Percentiles rank a stretch among this genome's conserved stretches.
These are phyloP conservation scores for Chaetomium cochliodes DNA, from an alignment of 495 filamentous ascomycete species.

Conservation along the genomic window DNA sequence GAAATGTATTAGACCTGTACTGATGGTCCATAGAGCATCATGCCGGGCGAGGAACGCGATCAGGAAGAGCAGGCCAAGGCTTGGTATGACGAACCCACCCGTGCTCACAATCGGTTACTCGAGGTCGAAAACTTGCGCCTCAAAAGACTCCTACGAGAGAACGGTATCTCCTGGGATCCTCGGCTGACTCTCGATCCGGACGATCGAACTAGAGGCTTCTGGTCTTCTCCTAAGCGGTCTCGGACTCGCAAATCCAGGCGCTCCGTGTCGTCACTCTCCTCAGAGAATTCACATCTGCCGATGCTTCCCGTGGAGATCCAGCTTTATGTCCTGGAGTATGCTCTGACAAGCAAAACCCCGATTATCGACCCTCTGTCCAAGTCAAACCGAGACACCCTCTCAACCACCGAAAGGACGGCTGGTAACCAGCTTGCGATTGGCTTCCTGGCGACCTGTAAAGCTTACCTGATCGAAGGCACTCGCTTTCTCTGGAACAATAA, in stretches of 20 bases:
- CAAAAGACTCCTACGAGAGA: slow-evolving; percentile 42
- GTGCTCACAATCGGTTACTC: slow-evolving; percentile 36
- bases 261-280: background rate
- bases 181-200: slow-evolving; percentile 18
- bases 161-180: slow-evolving; percentile 39
- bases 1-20: background rate
- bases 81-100: slow-evolving; percentile 42
- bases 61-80: slow-evolving; percentile 43
- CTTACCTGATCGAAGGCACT: slow-evolving; percentile 43
- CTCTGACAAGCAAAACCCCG: slow-evolving; percentile 45
- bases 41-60: slow-evolving; percentile 44
- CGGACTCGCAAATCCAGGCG: slow-evolving; percentile 19
- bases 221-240: slow-evolving; percentile 11
- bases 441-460: slow-evolving; percentile 45
- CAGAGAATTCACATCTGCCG: slow-evolving; percentile 30
- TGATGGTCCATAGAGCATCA: slow-evolving; percentile 6
- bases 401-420: slow-evolving; percentile 36
- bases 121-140: slow-evolving; percentile 39
- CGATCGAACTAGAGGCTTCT: slow-evolving; percentile 18
- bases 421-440: slow-evolving; percentile 42
- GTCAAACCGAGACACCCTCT: slow-evolving; percentile 34
- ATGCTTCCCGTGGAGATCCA: slow-evolving; percentile 47
- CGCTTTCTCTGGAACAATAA: slow-evolving; percentile 47
- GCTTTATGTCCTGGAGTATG: slow-evolving; percentile 44
- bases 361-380: slow-evolving; percentile 50